Conservation (phyloP, 1,284 basidiomycete genomes). For the Rhodotorula sp. region DNA sequence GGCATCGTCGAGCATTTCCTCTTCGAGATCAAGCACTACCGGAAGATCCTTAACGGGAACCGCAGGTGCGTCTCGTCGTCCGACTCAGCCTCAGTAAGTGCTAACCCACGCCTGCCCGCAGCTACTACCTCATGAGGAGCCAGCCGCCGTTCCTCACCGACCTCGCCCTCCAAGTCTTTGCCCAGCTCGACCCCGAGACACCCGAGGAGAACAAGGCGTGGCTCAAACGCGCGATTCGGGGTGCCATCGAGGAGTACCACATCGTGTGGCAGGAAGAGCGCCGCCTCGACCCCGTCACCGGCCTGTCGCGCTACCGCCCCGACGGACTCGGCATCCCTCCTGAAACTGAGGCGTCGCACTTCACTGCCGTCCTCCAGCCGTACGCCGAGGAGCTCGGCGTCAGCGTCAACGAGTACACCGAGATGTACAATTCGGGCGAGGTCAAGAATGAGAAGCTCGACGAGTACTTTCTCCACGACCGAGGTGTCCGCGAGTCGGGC, state of each 20-base stretch:
- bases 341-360: constrained; percentile 96
- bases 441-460: constrained; percentile 86
- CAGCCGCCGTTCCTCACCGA: constrained; percentile 99
- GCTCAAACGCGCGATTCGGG: constrained; percentile 91
- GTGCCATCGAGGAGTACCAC: constrained; percentile 98
- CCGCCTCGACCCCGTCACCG: constrained; percentile 86
- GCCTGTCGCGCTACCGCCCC: constrained; percentile 88
- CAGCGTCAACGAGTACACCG: constrained; percentile 95
- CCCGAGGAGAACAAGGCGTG: constrained; percentile 78
- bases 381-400: constrained; percentile 89
- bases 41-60: constrained; percentile 51
- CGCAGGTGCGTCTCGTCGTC: constrained; percentile 44
- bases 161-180: constrained; percentile 96
- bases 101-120: constrained; percentile 12
- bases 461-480: constrained; percentile 96
- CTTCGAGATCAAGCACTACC: constrained; percentile 75
- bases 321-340: constrained; percentile 88
- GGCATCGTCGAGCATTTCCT: constrained; percentile 98
- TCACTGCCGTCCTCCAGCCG: constrained; percentile 94
- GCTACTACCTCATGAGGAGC: constrained; percentile 87
- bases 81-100: not conserved
- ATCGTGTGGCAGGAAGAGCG: constrained; percentile 88
- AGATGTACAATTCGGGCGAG: constrained; percentile 84
- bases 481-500: constrained; percentile 55
- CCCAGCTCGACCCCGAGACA: constrained; percentile 83